These are phyloP conservation scores for Jacaranda copaia DNA, from an alignment of 257 asterid species.

Conservation along the genomic window DNA sequence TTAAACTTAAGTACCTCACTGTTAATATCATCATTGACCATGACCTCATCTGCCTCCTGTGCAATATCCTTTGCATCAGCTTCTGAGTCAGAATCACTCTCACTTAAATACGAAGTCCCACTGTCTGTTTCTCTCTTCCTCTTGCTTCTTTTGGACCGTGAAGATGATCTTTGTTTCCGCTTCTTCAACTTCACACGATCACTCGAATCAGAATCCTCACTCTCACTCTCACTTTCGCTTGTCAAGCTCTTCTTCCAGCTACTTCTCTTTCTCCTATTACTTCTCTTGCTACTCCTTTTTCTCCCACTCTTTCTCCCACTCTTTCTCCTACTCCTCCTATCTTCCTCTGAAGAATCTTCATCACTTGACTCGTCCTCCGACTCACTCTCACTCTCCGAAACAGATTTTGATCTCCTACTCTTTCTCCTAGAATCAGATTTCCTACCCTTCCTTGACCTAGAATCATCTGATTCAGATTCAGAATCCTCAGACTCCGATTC, in stretches of 20 bases:
- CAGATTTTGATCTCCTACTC: slow-evolving; percentile 50
- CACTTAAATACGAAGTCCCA: slow-evolving; percentile 39
- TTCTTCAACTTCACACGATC: slow-evolving; percentile 49
- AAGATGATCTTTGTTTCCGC: slow-evolving; percentile 49
- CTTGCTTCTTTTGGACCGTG: slow-evolving; percentile 54
- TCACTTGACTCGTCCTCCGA: slow-evolving; percentile 48
- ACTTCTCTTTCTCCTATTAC: slow-evolving; percentile 51
- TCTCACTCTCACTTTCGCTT: slow-evolving; percentile 63
- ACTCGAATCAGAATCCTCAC: slow-evolving; percentile 65
- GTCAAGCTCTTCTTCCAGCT: slow-evolving; percentile 50
- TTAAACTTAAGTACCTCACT: slow-evolving; percentile 64
- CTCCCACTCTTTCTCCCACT: slow-evolving; percentile 45
- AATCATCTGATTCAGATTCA: slow-evolving; percentile 65
- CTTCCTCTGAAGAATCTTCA: slow-evolving; percentile 51
- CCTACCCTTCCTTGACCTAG: slow-evolving; percentile 54
- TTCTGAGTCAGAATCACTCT: slow-evolving; percentile 45
- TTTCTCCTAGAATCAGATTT: slow-evolving; percentile 54
- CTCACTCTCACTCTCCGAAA: slow-evolving; percentile 41
- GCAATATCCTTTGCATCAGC: slow-evolving; percentile 41
- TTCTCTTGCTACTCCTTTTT: slow-evolving; percentile 49
- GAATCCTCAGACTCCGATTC: slow-evolving; percentile 50
- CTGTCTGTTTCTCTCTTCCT: slow-evolving; percentile 51
- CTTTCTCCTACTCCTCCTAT: slow-evolving; percentile 49
- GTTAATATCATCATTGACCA: slow-evolving; percentile 45
- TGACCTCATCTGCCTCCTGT: slow-evolving; percentile 48